phyloP scores from a whole-genome alignment of 2,329 filamentous ascomycete species.

The Calonectria pteridis region DNA sequence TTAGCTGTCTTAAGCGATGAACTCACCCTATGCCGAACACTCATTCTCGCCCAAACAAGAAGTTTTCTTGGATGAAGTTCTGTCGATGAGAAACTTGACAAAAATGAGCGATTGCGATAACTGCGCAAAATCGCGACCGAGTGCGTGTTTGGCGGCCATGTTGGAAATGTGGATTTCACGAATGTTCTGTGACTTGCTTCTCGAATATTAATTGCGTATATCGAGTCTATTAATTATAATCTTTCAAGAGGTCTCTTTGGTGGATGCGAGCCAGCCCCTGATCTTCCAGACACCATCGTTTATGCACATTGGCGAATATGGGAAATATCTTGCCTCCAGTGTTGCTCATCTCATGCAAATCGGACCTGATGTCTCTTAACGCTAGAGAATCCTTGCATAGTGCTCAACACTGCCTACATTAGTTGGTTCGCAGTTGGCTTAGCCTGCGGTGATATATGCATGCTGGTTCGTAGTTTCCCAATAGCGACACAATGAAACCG shows the following conservation, averaged over 20 bases:
- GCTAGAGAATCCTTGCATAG: neutral
- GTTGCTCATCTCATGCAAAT: neutral
- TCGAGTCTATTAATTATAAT: neutral
- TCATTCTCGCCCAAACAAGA: neutral
- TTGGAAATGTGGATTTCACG: neutral
- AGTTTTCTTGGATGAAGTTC: neutral
- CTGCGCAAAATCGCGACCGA: neutral
- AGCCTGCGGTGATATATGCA: neutral
- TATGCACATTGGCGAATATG: neutral
- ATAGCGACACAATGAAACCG: neutral
- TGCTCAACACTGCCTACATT: neutral
- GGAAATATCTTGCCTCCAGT: neutral
- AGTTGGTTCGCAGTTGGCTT: neutral
- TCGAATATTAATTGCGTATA: neutral
- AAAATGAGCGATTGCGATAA: neutral
- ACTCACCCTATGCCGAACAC: neutral
- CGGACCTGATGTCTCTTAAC: neutral
- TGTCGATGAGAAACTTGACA: no score
- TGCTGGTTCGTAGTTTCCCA: neutral
- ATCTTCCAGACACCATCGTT: neutral
- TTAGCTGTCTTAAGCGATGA: neutral
- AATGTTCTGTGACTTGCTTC: neutral
- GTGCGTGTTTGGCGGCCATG: neutral
- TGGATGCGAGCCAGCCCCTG: neutral
- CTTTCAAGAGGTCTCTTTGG: neutral